Base-by-base conservation (phyloP, 139 green algal species). In the Edaphochlamys debaryana region DNA sequence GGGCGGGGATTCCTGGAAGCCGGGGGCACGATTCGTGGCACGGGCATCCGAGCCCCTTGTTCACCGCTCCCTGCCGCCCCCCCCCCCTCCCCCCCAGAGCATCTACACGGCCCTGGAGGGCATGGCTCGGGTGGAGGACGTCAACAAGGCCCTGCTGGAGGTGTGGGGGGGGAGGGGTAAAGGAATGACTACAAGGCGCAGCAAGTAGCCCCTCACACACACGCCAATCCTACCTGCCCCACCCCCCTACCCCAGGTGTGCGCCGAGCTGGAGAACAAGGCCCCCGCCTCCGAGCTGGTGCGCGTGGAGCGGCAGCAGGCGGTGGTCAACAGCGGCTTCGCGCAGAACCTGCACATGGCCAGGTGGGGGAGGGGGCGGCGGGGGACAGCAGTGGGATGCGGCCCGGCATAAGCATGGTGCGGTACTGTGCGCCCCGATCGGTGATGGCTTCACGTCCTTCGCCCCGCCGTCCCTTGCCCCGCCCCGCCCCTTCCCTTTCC, bases 141-240 rank as follows among this genome's bases (percentile, higher is more conserved):
- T 93, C 11, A 93, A 93, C 67, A 76, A 72, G 20, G 87, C 84
- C 23, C 85, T 91, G 41, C 36, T 83, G 38, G 70, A 89, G 82
- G 77, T 91, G 34, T 6, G 85, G 7, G 3, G 3, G 11, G 52
- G 37, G 30, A 58, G 38, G 69, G 52, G 13, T 63, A 41, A 42
- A 34, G 52, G n/a, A n/a, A n/a, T n/a, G n/a, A n/a, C n/a, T n/a
- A n/a, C n/a, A n/a, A n/a, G 42, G 42, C 34, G 29, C 42, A 66
- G 41, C 41, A 52, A 54, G 19, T 38, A 41, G 4, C 64, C n/a
- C n/a, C n/a, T n/a, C n/a, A n/a, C n/a, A n/a, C n/a, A n/a, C n/a
- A n/a, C n/a, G n/a, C n/a, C n/a, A n/a, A n/a, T n/a, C n/a, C n/a
- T n/a, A n/a, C n/a, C n/a, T n/a, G n/a, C n/a, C n/a, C n/a, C n/a